These are phyloP conservation scores for Neurospora sp. DNA, from an alignment of 495 filamentous ascomycete genomes.

Conservation along the genomic window DNA sequence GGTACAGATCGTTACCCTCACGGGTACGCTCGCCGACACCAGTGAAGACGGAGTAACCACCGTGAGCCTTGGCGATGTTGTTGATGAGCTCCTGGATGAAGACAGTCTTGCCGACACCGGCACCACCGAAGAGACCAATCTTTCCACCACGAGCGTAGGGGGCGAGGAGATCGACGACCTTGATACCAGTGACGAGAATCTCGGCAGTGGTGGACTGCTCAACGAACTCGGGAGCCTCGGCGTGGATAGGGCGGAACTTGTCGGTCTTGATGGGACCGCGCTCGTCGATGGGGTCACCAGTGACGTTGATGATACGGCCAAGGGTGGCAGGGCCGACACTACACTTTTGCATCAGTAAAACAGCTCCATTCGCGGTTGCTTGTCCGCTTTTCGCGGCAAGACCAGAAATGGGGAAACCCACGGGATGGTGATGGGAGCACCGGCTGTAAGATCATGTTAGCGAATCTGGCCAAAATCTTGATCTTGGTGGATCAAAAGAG, in stretches of 20 bases:
- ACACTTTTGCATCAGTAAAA: neutral
- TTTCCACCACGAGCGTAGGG: constrained; percentile 99
- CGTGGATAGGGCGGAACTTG: constrained; percentile 84
- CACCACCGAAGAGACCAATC: constrained; percentile 99
- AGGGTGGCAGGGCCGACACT: constrained; percentile 83
- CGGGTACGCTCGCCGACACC: constrained; percentile 99
- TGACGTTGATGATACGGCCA: constrained; percentile 99
- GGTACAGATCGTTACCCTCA: constrained; percentile 99
- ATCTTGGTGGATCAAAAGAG: neutral
- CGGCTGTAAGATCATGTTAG: constrained; percentile 37
- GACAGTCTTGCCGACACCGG: constrained; percentile 99
- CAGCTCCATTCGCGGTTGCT: neutral
- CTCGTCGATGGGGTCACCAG: constrained; percentile 99
- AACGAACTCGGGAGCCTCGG: constrained; percentile 78
- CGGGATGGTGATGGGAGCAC: constrained; percentile 91
- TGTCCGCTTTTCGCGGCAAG: neutral
- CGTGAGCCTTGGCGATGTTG: constrained; percentile 99
- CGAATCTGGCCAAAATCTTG: neutral
- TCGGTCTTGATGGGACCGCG: constrained; percentile 91
- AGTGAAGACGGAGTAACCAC: constrained; percentile 99
- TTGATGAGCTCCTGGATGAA: constrained; percentile 99
- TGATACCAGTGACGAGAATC: constrained; percentile 98
- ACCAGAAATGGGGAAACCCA: constrained; percentile 10
- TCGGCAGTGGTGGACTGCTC: constrained; percentile 95
- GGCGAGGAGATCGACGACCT: constrained; percentile 97